Evolutionary conservation across 2,329 filamentous ascomycete species (phyloP).

Genomic region (Phaeosphaeriaceae sp.): DNA sequence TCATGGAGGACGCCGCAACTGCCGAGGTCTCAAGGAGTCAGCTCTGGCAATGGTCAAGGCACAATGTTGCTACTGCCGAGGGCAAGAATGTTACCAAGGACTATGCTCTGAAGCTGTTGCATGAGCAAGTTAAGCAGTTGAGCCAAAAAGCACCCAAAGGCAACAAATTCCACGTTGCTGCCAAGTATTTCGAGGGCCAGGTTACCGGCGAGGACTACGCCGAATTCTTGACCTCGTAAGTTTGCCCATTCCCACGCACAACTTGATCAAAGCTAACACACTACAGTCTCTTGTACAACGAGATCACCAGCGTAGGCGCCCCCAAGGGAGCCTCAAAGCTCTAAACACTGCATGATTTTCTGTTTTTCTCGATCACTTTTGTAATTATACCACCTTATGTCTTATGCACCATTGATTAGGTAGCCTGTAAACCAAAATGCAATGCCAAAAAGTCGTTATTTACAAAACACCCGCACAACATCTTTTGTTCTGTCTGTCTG

Average conservation of each 20-base stretch:
- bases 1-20: slow-evolving; percentile 98
- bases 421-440: slow-evolving; percentile 6
- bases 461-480: neutral
- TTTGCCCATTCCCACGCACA: slow-evolving; percentile 16
- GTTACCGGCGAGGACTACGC: slow-evolving; percentile 97
- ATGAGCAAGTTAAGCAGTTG: slow-evolving; percentile 82
- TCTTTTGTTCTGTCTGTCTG: neutral
- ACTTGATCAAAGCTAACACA: slow-evolving; percentile 18
- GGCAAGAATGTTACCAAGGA: slow-evolving; percentile 93
- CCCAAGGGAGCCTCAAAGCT: slow-evolving; percentile 62
- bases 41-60: slow-evolving; percentile 93
- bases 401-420: slow-evolving; percentile 1
- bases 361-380: neutral
- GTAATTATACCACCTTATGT: slow-evolving; percentile 19
- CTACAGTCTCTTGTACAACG: slow-evolving; percentile 79
- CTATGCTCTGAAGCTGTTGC: slow-evolving; percentile 84
- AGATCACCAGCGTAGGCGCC: slow-evolving; percentile 77
- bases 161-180: slow-evolving; percentile 89
- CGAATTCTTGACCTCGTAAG: slow-evolving; percentile 89
- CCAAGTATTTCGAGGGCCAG: slow-evolving; percentile 90
- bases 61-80: slow-evolving; percentile 76
- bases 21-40: slow-evolving; percentile 94
- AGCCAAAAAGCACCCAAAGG: slow-evolving; percentile 77
- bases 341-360: slow-evolving; percentile 25
- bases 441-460: slow-evolving; percentile 8